Conservation (phyloP, 495 filamentous ascomycete species). For the Xylaria sp. region DNA sequence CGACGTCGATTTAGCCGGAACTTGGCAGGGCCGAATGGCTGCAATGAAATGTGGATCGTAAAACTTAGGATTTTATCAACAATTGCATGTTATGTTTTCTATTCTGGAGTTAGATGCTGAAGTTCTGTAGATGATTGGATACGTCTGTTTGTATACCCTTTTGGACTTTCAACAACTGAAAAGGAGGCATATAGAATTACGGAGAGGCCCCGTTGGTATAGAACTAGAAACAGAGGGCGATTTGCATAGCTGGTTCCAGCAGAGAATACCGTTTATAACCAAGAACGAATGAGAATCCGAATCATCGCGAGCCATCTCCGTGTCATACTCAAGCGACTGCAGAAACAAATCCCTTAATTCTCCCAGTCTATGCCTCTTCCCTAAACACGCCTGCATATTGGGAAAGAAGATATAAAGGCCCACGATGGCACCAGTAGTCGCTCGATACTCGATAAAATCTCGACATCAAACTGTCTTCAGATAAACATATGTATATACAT, state of each 20-base stretch:
- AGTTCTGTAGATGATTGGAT: not conserved
- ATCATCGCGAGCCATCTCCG: not conserved
- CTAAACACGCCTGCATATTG: not conserved
- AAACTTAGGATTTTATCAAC: no score
- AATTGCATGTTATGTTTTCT: not conserved
- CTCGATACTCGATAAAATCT: not conserved
- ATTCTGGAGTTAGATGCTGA: not conserved
- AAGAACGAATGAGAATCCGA: not conserved
- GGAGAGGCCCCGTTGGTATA: not conserved
- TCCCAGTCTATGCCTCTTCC: not conserved
- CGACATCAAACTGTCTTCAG: not conserved
- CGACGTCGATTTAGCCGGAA: not conserved
- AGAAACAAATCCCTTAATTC: not conserved
- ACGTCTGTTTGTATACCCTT: not conserved
- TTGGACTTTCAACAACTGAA: slow-evolving; percentile 14
- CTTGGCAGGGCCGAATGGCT: not conserved
- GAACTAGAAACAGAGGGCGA: not conserved
- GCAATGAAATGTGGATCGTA: not conserved
- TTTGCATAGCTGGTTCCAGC: not conserved
- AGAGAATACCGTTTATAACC: not conserved
- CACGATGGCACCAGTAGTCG: not conserved
- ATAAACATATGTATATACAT: no score
- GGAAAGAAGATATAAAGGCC: not conserved
- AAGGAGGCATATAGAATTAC: slow-evolving; percentile 1
- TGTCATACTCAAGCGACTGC: not conserved